Conservation (phyloP, 1,284 basidiomycete genomes). For the Cryptococcus hybrid region DNA sequence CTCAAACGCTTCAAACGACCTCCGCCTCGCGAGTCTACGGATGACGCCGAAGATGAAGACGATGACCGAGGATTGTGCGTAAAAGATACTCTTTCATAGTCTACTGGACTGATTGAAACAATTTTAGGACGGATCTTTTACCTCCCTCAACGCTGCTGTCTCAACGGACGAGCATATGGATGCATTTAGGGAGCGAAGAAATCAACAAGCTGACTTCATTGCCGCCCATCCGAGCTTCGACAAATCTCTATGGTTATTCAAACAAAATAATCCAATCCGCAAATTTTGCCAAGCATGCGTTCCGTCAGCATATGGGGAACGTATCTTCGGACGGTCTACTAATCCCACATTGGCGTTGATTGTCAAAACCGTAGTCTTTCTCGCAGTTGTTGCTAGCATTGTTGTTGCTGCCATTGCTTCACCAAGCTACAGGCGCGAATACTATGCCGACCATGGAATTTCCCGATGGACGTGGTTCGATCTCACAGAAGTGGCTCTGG, state of each 20-base stretch:
- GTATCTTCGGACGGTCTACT: slow-evolving; percentile 73
- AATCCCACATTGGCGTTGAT: slow-evolving; percentile 66
- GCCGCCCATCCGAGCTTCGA: slow-evolving; percentile 87
- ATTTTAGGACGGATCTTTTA: slow-evolving; percentile 35
- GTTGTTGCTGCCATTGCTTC: slow-evolving; percentile 82
- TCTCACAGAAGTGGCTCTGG: slow-evolving; percentile 73
- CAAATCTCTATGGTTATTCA: slow-evolving; percentile 85
- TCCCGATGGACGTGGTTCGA: slow-evolving; percentile 81
- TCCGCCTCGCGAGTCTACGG: slow-evolving; percentile 11
- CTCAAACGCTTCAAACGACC: slow-evolving; percentile 13
- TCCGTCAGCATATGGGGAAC: slow-evolving; percentile 57
- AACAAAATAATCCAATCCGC: slow-evolving; percentile 74
- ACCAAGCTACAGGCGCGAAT: slow-evolving; percentile 77
- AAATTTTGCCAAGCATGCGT: slow-evolving; percentile 74
- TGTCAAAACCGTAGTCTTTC: slow-evolving; percentile 72
- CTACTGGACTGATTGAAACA: slow-evolving; percentile 6
- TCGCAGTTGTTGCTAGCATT: slow-evolving; percentile 79
- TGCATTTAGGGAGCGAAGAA: slow-evolving; percentile 70
- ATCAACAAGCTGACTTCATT: slow-evolving; percentile 84
- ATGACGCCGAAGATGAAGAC: slow-evolving; percentile 26
- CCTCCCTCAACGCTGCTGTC: slow-evolving; percentile 36
- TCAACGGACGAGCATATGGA: slow-evolving; percentile 53
- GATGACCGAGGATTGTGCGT: slow-evolving; percentile 43
- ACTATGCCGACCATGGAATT: slow-evolving; percentile 62
- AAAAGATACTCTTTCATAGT: background rate